Evolutionary conservation across 768 basidiomycete genomes (phyloP).

Genomic region (Phlegmacium glaucopus): DNA sequence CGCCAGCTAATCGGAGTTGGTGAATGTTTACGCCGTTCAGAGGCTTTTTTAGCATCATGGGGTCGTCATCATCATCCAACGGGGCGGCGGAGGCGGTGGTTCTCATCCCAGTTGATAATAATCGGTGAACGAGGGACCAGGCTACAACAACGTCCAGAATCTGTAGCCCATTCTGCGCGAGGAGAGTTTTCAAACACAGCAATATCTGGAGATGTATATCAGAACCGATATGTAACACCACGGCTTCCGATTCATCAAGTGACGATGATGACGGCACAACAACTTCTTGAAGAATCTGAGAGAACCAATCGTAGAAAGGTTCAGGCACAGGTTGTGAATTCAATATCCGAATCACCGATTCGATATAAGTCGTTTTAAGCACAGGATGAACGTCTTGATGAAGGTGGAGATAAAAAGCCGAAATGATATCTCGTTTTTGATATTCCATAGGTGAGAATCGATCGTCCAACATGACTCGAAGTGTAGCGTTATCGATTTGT

Average conservation of each 20-base stretch:
- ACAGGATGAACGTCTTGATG: conserved; percentile 21
- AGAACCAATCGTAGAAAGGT: conserved; percentile 30
- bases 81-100: no score
- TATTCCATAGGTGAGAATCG: conserved; percentile 21
- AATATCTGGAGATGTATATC: conserved; percentile 25
- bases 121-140: conserved; percentile 25
- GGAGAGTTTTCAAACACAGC: conserved; percentile 22
- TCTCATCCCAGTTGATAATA: conserved; percentile 22
- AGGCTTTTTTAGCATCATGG: no score
- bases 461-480: conserved; percentile 29
- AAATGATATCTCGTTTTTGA: conserved; percentile 28
- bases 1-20: conserved; percentile 20
- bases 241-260: conserved; percentile 1
- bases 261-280: conserved; percentile 8
- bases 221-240: conserved; percentile 8
- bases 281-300: conserved; percentile 24
- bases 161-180: conserved; percentile 18
- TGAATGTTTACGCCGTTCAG: conserved; percentile 12
- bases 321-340: conserved; percentile 29
- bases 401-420: conserved; percentile 26
- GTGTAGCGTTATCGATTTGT: conserved; percentile 24
- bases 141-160: conserved; percentile 25
- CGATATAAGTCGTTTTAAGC: conserved; percentile 23
- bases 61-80: no score
- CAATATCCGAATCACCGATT: conserved; percentile 25